Evolutionary conservation across 225 moss, liverwort and hornwort species (phyloP).

Genomic region (Asterella californica): DNA sequence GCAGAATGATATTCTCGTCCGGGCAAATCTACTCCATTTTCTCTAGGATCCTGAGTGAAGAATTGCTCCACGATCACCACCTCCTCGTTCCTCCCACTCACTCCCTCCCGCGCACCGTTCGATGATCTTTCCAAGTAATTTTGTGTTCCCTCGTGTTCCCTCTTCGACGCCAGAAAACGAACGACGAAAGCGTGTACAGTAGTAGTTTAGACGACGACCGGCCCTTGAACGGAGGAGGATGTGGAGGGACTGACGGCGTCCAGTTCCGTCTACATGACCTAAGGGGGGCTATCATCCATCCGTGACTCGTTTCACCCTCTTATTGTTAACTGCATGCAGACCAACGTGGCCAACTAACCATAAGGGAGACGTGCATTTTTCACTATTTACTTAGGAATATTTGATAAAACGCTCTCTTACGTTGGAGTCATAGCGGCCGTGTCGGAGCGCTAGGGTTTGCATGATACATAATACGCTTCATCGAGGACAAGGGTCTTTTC

Average conservation of each 20-base stretch:
- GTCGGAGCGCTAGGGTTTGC: constrained; percentile 13
- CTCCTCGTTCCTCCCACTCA: background rate
- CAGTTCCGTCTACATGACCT: constrained; percentile 7
- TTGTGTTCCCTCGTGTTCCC: background rate
- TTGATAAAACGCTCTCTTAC: too few species aligned
- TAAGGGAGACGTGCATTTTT: too few species aligned
- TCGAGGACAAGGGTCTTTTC: constrained; percentile 13
- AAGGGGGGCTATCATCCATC: background rate
- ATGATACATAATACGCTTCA: constrained; percentile 12
- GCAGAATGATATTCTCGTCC: background rate
- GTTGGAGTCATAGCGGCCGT: background rate
- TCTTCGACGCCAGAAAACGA: background rate
- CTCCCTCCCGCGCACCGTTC: background rate
- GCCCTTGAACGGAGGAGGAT: background rate
- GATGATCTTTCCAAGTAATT: background rate
- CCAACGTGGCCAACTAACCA: too few species aligned
- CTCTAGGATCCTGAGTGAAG: background rate
- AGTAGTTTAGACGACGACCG: background rate
- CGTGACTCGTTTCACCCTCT: background rate
- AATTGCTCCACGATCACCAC: background rate
- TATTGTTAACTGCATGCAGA: too few species aligned
- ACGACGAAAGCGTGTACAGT: background rate
- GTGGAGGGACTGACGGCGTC: background rate
- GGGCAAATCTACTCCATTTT: background rate
- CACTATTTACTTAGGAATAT: too few species aligned